Evolutionary conservation across 495 filamentous ascomycete species (phyloP), one percentile per base, ranked within the genome.

Genomic region (Staphylotrichum longicolle): DNA sequence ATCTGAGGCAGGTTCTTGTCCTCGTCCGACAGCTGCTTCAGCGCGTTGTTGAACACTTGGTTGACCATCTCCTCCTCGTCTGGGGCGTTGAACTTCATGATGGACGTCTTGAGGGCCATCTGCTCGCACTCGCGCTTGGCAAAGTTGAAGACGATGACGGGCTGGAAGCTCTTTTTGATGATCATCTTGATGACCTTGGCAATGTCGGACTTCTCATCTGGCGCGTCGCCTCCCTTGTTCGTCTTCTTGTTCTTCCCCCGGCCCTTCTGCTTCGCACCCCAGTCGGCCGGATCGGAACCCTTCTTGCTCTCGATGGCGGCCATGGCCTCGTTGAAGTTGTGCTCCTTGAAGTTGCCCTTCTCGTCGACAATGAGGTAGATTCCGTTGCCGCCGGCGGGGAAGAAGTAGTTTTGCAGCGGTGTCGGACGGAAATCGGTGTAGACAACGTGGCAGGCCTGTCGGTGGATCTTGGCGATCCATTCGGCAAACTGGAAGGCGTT

Each of bases 401-500:
- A 96, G 78, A 98, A 92, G 75, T 98, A 98, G 70, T 96, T 92
- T 71, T 98, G 94, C 51, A 98, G 75, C 3, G 94, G 94, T 0
- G 95, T 98, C 39, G 94, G 94, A 67, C 94, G 83, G 80, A 96
- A 98, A 74, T 98, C 92, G 44, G 94, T 98, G 71, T 98, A 98
- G 30, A 98, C 94, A 63, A 98, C 93, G 75, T 98, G 94, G 68
- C 94, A 97, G 14, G 95, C 93, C 70, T 98, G 94, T 53, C 88
- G 86, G 74, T 98, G 94, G 62, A 91, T 97, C 74, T 98, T 96
- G 58, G 88, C 89, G 62, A 98, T 93, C 94, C 94, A 98, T 74
- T 98, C 91, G 66, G 94, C 94, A 68, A 98, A 98, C 71, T 98
- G 94, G 88, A 98, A 96, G 48, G 94, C 93, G 69, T 98, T 98